Evolutionary conservation across 345 rosid species (phyloP).

Genomic region (Pistacia atlantica): DNA sequence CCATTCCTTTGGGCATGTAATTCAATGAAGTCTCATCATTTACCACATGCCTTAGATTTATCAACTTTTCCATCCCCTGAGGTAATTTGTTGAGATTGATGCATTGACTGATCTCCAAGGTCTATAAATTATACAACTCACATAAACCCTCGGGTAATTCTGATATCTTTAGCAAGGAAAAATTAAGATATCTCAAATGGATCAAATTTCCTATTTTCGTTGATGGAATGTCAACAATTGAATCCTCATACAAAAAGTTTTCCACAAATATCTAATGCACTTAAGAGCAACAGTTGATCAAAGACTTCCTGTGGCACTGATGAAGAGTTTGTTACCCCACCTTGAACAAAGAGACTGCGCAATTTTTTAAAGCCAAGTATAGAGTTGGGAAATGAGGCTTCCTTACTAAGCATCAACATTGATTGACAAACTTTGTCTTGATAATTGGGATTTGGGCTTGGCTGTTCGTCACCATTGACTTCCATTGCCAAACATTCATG

Average conservation of each 20-base stretch:
- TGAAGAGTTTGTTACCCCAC: neutral
- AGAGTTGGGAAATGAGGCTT: neutral
- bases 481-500: neutral
- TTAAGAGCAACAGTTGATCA: neutral
- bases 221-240: neutral
- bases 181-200: neutral
- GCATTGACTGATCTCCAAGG: neutral
- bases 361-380: neutral
- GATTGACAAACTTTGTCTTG: too few relatives aligned
- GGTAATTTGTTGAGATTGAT: neutral
- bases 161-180: neutral
- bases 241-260: neutral
- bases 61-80: too few relatives aligned
- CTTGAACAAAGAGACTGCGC: neutral
- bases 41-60: neutral
- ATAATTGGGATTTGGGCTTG: too few relatives aligned
- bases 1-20: too few relatives aligned
- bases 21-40: neutral
- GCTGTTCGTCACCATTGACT: too few relatives aligned
- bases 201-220: neutral
- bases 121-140: neutral
- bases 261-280: neutral
- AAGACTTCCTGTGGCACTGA: neutral
- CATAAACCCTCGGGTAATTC: neutral
- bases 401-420: too few relatives aligned